These are phyloP conservation scores for Venustampulla echinocandica DNA, from an alignment of 495 filamentous ascomycete genomes.

Conservation along the genomic window DNA sequence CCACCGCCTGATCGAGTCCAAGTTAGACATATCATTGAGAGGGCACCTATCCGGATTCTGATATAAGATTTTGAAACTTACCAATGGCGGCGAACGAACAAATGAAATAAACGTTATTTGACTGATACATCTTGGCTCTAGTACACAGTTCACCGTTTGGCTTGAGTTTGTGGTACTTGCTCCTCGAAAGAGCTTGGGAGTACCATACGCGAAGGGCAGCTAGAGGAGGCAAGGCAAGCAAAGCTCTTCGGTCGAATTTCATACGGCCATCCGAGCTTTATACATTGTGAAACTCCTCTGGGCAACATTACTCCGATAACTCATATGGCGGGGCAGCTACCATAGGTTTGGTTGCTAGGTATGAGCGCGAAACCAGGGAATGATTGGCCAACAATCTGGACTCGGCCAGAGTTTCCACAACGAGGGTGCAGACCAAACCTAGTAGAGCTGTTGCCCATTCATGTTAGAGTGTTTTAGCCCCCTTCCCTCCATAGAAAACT, in stretches of 20 bases:
- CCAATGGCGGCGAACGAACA: slow-evolving; percentile 58
- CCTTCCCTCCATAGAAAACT: no score
- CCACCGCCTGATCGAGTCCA: slow-evolving; percentile 41
- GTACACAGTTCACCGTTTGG: neutral
- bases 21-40: neutral
- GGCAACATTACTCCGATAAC: neutral
- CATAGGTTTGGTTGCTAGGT: neutral
- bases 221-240: neutral
- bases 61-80: slow-evolving; percentile 26
- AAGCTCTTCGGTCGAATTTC: neutral
- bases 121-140: neutral
- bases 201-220: no score
- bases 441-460: no score
- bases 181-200: neutral
- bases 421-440: no score
- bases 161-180: neutral
- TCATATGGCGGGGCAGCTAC: neutral
- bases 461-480: no score
- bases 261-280: neutral
- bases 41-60: neutral
- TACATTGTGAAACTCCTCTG: neutral
- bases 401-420: no score
- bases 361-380: no score
- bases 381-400: no score
- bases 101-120: slow-evolving; percentile 45